Conservation (phyloP, 305 asterid species). For the Stenogyne calaminthoides region DNA sequence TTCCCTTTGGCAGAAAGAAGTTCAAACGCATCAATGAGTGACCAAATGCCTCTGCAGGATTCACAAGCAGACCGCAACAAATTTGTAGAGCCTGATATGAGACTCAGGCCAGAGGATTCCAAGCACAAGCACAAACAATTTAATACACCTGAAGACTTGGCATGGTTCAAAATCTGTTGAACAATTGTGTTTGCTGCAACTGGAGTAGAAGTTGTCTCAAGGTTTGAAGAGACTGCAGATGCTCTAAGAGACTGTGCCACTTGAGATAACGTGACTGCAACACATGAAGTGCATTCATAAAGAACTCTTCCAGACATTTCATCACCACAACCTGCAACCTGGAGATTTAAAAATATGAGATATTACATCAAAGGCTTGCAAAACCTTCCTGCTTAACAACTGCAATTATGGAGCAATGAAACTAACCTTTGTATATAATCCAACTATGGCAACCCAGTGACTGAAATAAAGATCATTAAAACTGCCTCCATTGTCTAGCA, state of each 20-base stretch:
- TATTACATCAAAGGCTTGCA: constrained; percentile 28
- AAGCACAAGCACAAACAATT: constrained; percentile 73
- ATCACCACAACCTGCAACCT: constrained; percentile 68
- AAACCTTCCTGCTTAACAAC: constrained; percentile 22
- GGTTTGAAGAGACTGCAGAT: constrained; percentile 50
- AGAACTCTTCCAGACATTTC: constrained; percentile 79
- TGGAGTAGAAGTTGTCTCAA: constrained; percentile 49
- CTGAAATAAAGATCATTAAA: constrained; percentile 56
- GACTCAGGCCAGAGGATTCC: constrained; percentile 86
- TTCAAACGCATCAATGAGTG: constrained; percentile 78
- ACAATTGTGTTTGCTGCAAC: constrained; percentile 50
- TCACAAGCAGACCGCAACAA: constrained; percentile 93
- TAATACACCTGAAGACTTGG: constrained; percentile 66
- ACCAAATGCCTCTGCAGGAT: constrained; percentile 89
- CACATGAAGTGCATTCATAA: constrained; percentile 83
- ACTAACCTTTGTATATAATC: constrained; percentile 80
- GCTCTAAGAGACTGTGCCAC: constrained; percentile 76
- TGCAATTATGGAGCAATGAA: constrained; percentile 27
- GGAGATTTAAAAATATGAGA: constrained; percentile 36
- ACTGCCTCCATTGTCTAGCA: constrained; percentile 72
- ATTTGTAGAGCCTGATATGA: constrained; percentile 86
- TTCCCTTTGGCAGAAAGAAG: constrained; percentile 55
- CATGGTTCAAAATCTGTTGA: constrained; percentile 70
- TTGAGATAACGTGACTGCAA: constrained; percentile 76
- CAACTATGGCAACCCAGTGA: constrained; percentile 78